Percentiles rank a stretch among this genome's conserved stretches.
Evolutionary conservation across 257 asterid genomes (phyloP).

Genomic region (Ilex aquifolium): DNA sequence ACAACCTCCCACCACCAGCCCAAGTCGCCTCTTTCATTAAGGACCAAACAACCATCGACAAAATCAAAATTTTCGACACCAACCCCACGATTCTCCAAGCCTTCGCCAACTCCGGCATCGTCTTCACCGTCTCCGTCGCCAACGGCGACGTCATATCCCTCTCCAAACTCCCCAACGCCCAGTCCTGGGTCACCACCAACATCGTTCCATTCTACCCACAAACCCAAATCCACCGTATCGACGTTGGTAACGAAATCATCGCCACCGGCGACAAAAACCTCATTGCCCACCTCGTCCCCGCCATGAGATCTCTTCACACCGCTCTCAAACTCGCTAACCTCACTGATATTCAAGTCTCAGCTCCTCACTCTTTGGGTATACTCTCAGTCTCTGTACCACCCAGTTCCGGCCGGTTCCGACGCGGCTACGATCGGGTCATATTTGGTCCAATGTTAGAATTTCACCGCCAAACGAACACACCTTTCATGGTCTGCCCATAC

Average conservation of each 20-base stretch:
- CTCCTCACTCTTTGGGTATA: no score
- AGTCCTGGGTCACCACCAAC: constrained; percentile 25
- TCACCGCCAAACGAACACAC: no score
- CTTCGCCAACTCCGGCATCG: constrained; percentile 32
- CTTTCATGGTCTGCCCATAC: no score
- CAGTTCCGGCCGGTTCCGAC: no score
- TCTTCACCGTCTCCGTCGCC: constrained; percentile 35
- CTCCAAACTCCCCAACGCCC: constrained; percentile 19
- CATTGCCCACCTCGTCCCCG: constrained; percentile 27
- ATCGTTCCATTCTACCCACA: constrained; percentile 19
- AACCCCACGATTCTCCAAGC: constrained; percentile 31
- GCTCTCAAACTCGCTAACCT: constrained; percentile 15
- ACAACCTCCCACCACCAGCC: constrained; percentile 45
- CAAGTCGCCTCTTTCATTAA: constrained; percentile 33
- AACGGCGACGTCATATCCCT: constrained; percentile 12
- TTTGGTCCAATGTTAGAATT: no score
- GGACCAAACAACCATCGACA: constrained; percentile 29
- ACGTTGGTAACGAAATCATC: constrained; percentile 29
- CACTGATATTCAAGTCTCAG: no score
- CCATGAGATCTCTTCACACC: constrained; percentile 37
- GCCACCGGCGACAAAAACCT: constrained; percentile 17
- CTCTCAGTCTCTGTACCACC: no score
- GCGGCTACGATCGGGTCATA: no score
- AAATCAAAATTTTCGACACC: constrained; percentile 41
- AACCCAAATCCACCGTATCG: constrained; percentile 26